A percentile compares a stretch with the other conserved stretches of the same genome.
Evolutionary conservation across 163 green algal genomes (phyloP).

Genomic region (Chlamydomonas reinhardtii): DNA sequence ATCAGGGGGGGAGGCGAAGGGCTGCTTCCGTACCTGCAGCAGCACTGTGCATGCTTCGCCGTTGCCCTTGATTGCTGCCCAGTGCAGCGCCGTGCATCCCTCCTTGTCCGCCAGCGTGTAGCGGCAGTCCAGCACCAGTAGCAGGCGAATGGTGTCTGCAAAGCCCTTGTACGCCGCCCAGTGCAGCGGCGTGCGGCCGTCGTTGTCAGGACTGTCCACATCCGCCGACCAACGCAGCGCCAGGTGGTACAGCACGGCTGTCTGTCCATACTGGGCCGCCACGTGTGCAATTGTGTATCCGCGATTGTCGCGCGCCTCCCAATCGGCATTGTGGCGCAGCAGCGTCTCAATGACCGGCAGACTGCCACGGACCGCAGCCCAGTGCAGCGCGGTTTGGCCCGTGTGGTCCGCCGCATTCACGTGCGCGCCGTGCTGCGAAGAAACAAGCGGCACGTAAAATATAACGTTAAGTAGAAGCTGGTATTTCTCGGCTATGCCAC

Average conservation of each 20-base stretch:
- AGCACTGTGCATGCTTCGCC: constrained; percentile 92
- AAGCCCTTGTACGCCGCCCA: constrained; percentile 97
- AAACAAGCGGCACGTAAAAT: no score
- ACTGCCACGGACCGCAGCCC: constrained; percentile 85
- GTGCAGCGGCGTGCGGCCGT: constrained; percentile 92
- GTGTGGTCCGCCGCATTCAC: constrained; percentile 80
- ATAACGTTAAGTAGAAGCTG: no score
- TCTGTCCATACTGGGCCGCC: constrained; percentile 94
- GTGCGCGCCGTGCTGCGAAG: constrained; percentile 59
- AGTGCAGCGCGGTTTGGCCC: constrained; percentile 93
- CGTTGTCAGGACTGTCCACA: constrained; percentile 82
- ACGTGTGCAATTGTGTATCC: constrained; percentile 82
- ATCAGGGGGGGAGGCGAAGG: no score
- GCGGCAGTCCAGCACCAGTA: constrained; percentile 89
- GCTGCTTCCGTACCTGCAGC: constrained; percentile 61
- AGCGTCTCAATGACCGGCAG: constrained; percentile 87
- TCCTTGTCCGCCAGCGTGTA: constrained; percentile 82
- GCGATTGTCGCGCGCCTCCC: constrained; percentile 73
- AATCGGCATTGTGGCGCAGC: constrained; percentile 76
- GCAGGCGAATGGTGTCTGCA: constrained; percentile 87
- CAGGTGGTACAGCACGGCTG: constrained; percentile 88
- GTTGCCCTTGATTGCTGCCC: constrained; percentile 95
- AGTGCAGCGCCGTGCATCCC: constrained; percentile 96
- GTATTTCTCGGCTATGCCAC: no score
- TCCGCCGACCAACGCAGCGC: constrained; percentile 88